A percentile compares a stretch with the other conserved stretches of the same genome.
These are phyloP conservation scores for Metschnikowia colocasiae DNA, from an alignment of 805 yeast species.

Conservation along the genomic window DNA sequence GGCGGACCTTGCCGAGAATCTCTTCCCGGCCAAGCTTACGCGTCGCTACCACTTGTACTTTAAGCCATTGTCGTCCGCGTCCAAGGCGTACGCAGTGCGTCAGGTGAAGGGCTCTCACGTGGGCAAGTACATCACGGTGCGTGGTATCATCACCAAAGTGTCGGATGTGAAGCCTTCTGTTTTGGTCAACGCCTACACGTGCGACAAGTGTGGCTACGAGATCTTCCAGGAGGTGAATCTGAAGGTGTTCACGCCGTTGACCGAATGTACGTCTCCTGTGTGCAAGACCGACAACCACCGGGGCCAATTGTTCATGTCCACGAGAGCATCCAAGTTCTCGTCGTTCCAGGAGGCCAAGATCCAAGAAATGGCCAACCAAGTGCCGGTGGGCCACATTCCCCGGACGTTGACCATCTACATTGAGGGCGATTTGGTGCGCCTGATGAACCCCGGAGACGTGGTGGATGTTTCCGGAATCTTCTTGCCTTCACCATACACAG, in stretches of 20 bases:
- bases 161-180: constrained; percentile 95
- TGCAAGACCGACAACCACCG: constrained; percentile 76
- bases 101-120: constrained; percentile 79
- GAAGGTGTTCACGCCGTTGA: constrained; percentile 79
- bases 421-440: constrained; percentile 87
- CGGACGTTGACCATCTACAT: constrained; percentile 80
- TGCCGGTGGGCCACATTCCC: constrained; percentile 97
- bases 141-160: constrained; percentile 94
- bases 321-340: constrained; percentile 92
- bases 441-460: constrained; percentile 88
- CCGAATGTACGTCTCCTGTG: constrained; percentile 78
- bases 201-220: constrained; percentile 96
- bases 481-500: constrained; percentile 93
- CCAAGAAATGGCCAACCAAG: constrained; percentile 94
- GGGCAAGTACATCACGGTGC: constrained; percentile 83
- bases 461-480: constrained; percentile 92
- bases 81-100: constrained; percentile 78
- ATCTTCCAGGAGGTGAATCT: constrained; percentile 91
- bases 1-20: constrained; percentile 33
- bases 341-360: constrained; percentile 94
- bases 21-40: constrained; percentile 82
- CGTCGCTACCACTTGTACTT: constrained; percentile 86
- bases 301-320: constrained; percentile 87
- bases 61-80: constrained; percentile 60
- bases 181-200: constrained; percentile 88